Percentiles rank a stretch among this genome's conserved stretches.
Evolutionary conservation across 1,139 yeast genomes (phyloP).

Genomic region (Hansenula anomala): DNA sequence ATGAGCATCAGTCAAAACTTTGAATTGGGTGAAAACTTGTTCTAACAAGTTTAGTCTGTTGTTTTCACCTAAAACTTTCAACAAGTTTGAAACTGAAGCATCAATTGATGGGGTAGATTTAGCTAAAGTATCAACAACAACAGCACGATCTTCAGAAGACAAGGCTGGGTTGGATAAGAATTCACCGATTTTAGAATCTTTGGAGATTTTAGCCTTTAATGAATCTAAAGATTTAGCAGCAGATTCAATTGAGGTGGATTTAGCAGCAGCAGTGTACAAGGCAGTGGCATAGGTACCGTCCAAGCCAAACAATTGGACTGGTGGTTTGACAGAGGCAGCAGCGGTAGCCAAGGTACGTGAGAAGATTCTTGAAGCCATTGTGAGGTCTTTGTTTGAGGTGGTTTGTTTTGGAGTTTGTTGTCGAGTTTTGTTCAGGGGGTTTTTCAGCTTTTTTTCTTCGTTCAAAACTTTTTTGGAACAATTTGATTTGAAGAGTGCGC

Average conservation of each 20-base stretch:
- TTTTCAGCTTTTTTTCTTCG: not conserved
- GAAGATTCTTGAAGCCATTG: slow-evolving; percentile 63
- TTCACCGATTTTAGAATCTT: slow-evolving; percentile 59
- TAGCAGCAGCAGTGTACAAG: slow-evolving; percentile 85
- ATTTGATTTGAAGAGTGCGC: not conserved
- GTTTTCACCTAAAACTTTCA: slow-evolving; percentile 86
- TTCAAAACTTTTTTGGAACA: not conserved
- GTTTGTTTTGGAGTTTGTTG: slow-evolving; percentile 1
- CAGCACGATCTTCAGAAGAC: slow-evolving; percentile 66
- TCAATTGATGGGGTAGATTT: slow-evolving; percentile 53
- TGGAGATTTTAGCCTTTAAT: slow-evolving; percentile 49
- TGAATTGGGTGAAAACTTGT: slow-evolving; percentile 66
- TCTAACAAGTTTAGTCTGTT: slow-evolving; percentile 78
- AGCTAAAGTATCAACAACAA: slow-evolving; percentile 59
- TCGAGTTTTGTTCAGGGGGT: slow-evolving; percentile 3
- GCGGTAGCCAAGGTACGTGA: slow-evolving; percentile 70
- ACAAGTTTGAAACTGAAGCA: slow-evolving; percentile 73
- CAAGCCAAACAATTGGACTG: slow-evolving; percentile 89
- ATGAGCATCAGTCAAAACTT: slow-evolving; percentile 79
- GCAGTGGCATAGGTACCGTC: slow-evolving; percentile 98
- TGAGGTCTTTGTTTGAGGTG: too few relatives aligned
- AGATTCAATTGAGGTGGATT: slow-evolving; percentile 70
- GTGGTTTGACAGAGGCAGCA: slow-evolving; percentile 64
- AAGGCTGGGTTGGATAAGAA: slow-evolving; percentile 82
- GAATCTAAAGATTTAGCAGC: slow-evolving; percentile 65